Evolutionary conservation across 83 land plant species (phyloP), one percentile per base, ranked within the genome.

Genomic region (Diphasiastrum complanatum): DNA sequence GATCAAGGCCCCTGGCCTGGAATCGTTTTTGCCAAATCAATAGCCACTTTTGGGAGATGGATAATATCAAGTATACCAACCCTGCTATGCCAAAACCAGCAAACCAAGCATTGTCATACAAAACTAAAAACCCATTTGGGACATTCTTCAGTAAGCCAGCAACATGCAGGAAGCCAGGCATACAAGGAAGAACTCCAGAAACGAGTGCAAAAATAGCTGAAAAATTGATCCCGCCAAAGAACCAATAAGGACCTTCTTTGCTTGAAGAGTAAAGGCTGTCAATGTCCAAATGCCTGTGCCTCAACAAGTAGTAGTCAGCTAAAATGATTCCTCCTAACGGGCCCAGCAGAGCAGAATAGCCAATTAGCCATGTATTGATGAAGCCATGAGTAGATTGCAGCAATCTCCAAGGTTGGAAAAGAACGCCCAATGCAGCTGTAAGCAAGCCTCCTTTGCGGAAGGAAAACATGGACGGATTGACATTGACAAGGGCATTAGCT

Each of bases 81-180:
- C 83, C 86, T 49, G 95, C 77, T 8, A 60, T n/a, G 56, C 82
- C 75, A 79, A 80, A 78, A 34, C 97, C 77, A 26, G 80, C 69
- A 66, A 91, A 87, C 97, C 97, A 91, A 38, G 97, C 78, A 61
- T 79, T 84, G 68, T 82, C 67, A 63, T 91, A 91, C 1, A 82
- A 47, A 5, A 65, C 36, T 3, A 64, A 33, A 34, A 80, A 80
- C 18, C 38, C 26, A 0, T 57, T 31, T 2, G 78, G 65, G 30
- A 69, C 54, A 1, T 59, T 50, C 18, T 71, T 61, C 47, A 81
- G 1, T 24, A 76, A 8, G 4, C 95, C 97, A 26, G 75, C 64
- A n/a, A 82, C 79, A 25, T 79, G 56, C 63, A 91, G 71, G 24
- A 87, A 78, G 0, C 97, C 97, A 6, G 97, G 97, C 4, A 87